Percentiles rank a stretch among this genome's conserved stretches.
phyloP scores from a whole-genome alignment of 2,329 filamentous ascomycete genomes.

The Truncatella angustata region DNA sequence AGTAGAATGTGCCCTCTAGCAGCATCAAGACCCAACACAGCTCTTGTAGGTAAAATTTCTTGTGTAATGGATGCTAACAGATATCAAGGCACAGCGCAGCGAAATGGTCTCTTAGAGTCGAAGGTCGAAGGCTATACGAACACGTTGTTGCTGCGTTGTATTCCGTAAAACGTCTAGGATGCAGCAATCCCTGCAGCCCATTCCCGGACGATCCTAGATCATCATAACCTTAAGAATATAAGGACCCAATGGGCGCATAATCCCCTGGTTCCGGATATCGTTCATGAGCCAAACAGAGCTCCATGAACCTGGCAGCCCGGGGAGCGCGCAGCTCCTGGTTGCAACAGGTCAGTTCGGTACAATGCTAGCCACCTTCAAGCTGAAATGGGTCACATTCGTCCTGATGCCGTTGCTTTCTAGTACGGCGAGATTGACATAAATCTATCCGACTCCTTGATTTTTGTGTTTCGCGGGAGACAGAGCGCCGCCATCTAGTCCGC shows the following conservation, averaged over 20 bases:
- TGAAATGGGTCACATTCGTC: neutral
- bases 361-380: neutral
- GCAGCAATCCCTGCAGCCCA: neutral
- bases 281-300: neutral
- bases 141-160: neutral
- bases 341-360: neutral
- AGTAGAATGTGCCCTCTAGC: neutral
- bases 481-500: neutral
- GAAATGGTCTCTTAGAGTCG: too few species aligned
- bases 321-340: neutral
- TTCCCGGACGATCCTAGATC: slow-evolving; percentile 7
- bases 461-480: neutral
- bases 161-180: neutral
- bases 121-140: neutral
- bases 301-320: neutral
- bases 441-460: neutral
- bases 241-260: neutral
- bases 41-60: neutral
- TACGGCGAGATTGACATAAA: neutral
- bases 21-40: neutral
- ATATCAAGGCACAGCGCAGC: too few species aligned
- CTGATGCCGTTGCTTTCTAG: neutral
- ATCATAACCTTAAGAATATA: slow-evolving; percentile 1
- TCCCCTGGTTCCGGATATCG: neutral
- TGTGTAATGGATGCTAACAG: neutral